Conservation (phyloP, 2,329 filamentous ascomycete species). For the Helotiales sp. region DNA sequence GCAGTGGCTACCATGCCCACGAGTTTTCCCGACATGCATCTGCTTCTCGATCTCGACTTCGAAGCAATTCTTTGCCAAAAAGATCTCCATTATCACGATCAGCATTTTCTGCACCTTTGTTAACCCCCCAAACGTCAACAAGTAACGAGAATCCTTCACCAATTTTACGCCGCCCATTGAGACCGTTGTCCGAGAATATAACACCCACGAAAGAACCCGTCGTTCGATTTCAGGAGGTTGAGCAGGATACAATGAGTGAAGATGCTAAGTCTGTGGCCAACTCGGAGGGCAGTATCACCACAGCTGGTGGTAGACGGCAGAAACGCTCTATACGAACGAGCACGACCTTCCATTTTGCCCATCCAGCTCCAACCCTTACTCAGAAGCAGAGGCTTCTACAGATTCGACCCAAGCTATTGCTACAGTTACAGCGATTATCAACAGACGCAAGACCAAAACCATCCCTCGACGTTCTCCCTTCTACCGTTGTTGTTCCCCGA, state of each 20-base stretch:
- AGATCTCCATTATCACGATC: constrained; percentile 39
- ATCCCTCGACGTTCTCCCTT: constrained; percentile 75
- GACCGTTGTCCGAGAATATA: constrained; percentile 38
- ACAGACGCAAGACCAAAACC: constrained; percentile 66
- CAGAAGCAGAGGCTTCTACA: constrained; percentile 64
- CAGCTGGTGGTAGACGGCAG: constrained; percentile 42
- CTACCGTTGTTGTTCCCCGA: constrained; percentile 64
- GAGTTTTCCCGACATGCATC: constrained; percentile 33
- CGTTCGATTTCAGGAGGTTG: constrained; percentile 40
- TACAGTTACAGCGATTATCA: constrained; percentile 74
- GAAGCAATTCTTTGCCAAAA: constrained; percentile 28
- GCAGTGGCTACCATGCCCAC: constrained; percentile 39
- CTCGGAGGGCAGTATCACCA: constrained; percentile 39
- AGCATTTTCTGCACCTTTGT: constrained; percentile 39
- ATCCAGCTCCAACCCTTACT: constrained; percentile 64
- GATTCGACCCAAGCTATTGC: constrained; percentile 68
- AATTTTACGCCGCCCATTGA: constrained; percentile 26
- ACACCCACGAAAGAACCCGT: constrained; percentile 31
- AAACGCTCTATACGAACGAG: constrained; percentile 58
- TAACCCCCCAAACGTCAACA: constrained; percentile 31
- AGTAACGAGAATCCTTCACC: constrained; percentile 34
- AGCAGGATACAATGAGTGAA: constrained; percentile 41
- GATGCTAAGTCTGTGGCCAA: constrained; percentile 42
- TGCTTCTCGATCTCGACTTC: constrained; percentile 20
- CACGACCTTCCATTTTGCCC: constrained; percentile 70